phyloP scores from a whole-genome alignment of 305 asterid genomes.

The Solanum hybrid region DNA sequence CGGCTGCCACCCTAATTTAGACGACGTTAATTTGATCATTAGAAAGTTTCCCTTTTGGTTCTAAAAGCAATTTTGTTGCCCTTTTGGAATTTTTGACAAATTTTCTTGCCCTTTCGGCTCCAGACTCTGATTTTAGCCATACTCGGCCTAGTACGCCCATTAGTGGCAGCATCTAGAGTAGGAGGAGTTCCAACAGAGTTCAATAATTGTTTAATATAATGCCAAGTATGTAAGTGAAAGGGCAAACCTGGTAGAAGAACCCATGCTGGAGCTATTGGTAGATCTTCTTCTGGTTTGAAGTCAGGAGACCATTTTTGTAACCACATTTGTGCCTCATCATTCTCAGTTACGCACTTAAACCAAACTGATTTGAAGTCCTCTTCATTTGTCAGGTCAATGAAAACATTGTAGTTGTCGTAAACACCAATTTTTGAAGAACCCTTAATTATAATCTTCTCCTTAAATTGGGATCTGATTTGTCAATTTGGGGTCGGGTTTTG shows the following conservation, averaged over 20 bases:
- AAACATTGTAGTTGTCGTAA: not conserved
- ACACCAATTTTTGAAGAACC: not conserved
- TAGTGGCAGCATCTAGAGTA: not conserved
- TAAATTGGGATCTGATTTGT: not conserved
- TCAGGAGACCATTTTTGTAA: not conserved
- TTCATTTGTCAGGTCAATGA: not conserved
- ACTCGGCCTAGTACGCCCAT: not conserved
- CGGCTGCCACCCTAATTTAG: too few relatives aligned
- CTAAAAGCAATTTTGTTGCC: too few relatives aligned
- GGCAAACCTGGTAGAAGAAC: not conserved
- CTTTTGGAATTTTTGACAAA: too few relatives aligned
- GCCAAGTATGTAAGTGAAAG: not conserved
- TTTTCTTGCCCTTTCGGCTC: too few relatives aligned
- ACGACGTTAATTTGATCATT: too few relatives aligned
- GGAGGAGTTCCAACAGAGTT: not conserved
- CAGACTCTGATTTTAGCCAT: not conserved
- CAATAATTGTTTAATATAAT: not conserved
- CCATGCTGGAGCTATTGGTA: not conserved
- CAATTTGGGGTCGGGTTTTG: not conserved
- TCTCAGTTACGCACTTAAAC: not conserved
- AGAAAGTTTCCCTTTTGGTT: too few relatives aligned
- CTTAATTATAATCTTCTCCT: not conserved
- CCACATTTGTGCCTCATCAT: not conserved
- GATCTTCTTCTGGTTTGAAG: not conserved
- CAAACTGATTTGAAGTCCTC: not conserved